These are phyloP conservation scores for Erysimum cheiri DNA, from an alignment of 441 rosid genomes.

Conservation along the genomic window DNA sequence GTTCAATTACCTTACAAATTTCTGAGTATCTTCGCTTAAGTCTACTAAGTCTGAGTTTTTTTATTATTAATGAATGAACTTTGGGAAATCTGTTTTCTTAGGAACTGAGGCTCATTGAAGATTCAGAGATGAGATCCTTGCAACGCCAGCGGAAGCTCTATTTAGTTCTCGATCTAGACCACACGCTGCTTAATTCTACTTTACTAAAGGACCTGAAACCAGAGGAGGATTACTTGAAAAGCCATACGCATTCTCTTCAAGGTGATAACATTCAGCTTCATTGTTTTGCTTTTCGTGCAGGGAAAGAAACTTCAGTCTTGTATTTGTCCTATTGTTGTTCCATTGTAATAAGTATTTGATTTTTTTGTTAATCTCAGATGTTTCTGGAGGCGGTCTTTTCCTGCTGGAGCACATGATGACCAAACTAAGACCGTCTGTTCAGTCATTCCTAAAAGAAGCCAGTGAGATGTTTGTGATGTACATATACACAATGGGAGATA, in stretches of 20 bases:
- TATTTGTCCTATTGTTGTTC: neutral
- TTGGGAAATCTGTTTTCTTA: slow-evolving; percentile 47
- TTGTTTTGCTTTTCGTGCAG: no score
- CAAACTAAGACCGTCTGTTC: slow-evolving; percentile 84
- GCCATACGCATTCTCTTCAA: slow-evolving; percentile 65
- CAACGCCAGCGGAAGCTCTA: slow-evolving; percentile 64
- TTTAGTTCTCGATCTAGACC: slow-evolving; percentile 92
- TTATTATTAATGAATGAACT: slow-evolving; percentile 29
- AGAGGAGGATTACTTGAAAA: slow-evolving; percentile 84
- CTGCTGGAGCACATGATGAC: slow-evolving; percentile 82
- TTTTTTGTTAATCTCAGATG: slow-evolving; percentile 48
- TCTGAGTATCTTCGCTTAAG: neutral
- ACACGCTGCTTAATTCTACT: slow-evolving; percentile 87
- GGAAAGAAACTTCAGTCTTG: neutral
- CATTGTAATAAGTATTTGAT: neutral
- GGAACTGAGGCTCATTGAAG: slow-evolving; percentile 77
- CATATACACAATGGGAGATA: slow-evolving; percentile 92
- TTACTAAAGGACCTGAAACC: slow-evolving; percentile 56
- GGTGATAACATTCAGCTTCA: slow-evolving; percentile 49
- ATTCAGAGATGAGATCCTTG: slow-evolving; percentile 62
- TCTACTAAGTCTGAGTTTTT: slow-evolving; percentile 2
- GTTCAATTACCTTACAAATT: neutral
- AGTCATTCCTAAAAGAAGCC: slow-evolving; percentile 78
- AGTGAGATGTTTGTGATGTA: slow-evolving; percentile 89
- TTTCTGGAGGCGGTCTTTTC: slow-evolving; percentile 72